Base-by-base conservation (phyloP, 2,329 filamentous ascomycete species). In the Hypomyces perniciosus region DNA sequence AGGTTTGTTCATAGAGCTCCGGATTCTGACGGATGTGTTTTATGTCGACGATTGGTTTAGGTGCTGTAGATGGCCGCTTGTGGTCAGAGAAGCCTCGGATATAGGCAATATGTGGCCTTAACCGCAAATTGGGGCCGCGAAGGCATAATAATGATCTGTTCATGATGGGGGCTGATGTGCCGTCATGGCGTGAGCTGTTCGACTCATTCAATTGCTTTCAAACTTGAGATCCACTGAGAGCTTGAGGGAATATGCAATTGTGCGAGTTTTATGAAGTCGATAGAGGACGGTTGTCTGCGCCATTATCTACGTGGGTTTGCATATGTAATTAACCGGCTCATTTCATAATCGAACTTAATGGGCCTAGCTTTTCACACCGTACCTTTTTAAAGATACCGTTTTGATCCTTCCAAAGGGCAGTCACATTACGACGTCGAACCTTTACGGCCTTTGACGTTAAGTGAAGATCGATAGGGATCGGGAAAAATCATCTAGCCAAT, bases 1-100 rank as follows among this genome's bases (percentile, higher is more conserved):
- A 95, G 64, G 95, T 97, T 58, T 85, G 76, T 59, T 86, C 80
- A 74, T 96, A 88, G 12, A 95, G 77, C 10, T 85, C 81, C 12
- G 87, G 82, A 68, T 95, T 88, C 63, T 90, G 80, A 52, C 91
- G 90, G 66, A 99, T 96, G 71, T 93, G 86, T 67, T 89, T 92
- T 65, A 95, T 79, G 72, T 96, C 87, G 58, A 95, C 79, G 43
- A 79, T 79, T 28, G 88, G 82, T 65, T 89, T 92, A 8, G 90
- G 90, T 10, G 88, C 90, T 47, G 80, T 84, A 2, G 86, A 76
- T 4, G 87, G 86, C 37, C 84, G 77, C 52, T 65, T 68, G 5
- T 37, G 30, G 27, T 50, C 42, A 35, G 46, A 50, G 26, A 50
- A 50, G 47, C n/a, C 30, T 33, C 51, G 41, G 28, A 13, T 26